A percentile compares a stretch with the other conserved stretches of the same genome.
phyloP scores from a whole-genome alignment of 441 rosid genomes.

The Croton laevigatus region DNA sequence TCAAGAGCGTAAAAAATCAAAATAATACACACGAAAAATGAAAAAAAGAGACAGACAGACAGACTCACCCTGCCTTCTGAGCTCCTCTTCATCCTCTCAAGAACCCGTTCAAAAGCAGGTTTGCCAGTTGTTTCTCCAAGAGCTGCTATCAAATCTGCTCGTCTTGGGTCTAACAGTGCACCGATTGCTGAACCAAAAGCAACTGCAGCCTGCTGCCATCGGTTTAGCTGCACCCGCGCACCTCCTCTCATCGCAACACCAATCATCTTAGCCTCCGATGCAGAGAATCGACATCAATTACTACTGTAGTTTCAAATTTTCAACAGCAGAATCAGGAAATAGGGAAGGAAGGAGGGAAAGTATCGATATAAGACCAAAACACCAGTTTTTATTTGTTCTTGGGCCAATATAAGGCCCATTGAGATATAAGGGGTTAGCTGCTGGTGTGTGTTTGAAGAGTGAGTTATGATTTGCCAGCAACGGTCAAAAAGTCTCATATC shows the following conservation, averaged over 20 bases:
- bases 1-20: neutral
- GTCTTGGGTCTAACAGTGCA: slow-evolving; percentile 71
- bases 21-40: neutral
- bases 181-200: slow-evolving; percentile 87
- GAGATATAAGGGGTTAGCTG: neutral
- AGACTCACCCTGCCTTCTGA: slow-evolving; percentile 77
- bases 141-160: slow-evolving; percentile 90
- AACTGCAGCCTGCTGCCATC: slow-evolving; percentile 93
- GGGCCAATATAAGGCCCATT: neutral
- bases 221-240: slow-evolving; percentile 50
- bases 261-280: neutral
- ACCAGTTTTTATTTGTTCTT: neutral
- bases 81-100: slow-evolving; percentile 68
- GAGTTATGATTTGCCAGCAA: neutral
- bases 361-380: neutral
- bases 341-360: neutral
- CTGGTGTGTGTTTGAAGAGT: neutral
- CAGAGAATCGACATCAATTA: neutral
- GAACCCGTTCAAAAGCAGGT: slow-evolving; percentile 82
- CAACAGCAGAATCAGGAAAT: too few relatives aligned
- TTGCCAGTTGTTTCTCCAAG: slow-evolving; percentile 90
- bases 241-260: slow-evolving; percentile 40
- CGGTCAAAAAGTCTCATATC: neutral
- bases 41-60: neutral
- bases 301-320: too few relatives aligned